Evolutionary conservation across 2,329 filamentous ascomycete species (phyloP).

Genomic region (Pestalotiopsis sp.): DNA sequence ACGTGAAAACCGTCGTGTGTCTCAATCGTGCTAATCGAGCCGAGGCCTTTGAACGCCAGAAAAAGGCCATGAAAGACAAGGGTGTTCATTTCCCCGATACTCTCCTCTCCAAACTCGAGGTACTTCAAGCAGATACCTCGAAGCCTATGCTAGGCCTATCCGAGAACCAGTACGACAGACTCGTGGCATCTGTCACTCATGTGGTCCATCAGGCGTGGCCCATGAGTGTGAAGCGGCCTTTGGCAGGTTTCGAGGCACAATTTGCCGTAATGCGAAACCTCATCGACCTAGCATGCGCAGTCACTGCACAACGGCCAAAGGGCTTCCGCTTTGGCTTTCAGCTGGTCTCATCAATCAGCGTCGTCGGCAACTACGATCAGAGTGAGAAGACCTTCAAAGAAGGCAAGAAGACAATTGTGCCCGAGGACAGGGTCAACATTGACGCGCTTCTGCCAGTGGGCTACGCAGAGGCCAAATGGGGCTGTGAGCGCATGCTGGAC

Average conservation of each 20-base stretch:
- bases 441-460: constrained; percentile 45
- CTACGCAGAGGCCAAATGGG: constrained; percentile 56
- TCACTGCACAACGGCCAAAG: constrained; percentile 22
- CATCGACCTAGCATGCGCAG: constrained; percentile 44
- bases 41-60: not conserved
- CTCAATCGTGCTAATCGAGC: constrained; percentile 4
- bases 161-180: constrained; percentile 35
- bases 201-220: constrained; percentile 59
- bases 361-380: constrained; percentile 35
- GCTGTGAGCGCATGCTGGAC: constrained; percentile 53
- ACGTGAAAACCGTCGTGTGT: constrained; percentile 8
- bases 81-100: constrained; percentile 1
- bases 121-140: constrained; percentile 45
- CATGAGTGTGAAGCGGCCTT: constrained; percentile 53
- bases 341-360: constrained; percentile 45
- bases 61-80: constrained; percentile 1
- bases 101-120: constrained; percentile 1
- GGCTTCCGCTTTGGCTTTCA: constrained; percentile 37
- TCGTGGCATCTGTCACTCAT: constrained; percentile 42
- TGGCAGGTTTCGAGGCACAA: constrained; percentile 52
- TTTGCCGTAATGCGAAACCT: constrained; percentile 53
- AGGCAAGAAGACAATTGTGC: constrained; percentile 30
- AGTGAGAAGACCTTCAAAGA: constrained; percentile 20
- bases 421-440: constrained; percentile 44
- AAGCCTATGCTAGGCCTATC: constrained; percentile 50